These are phyloP conservation scores for Microbotryum scabiosae DNA, from an alignment of 1,284 basidiomycete genomes.

Conservation along the genomic window DNA sequence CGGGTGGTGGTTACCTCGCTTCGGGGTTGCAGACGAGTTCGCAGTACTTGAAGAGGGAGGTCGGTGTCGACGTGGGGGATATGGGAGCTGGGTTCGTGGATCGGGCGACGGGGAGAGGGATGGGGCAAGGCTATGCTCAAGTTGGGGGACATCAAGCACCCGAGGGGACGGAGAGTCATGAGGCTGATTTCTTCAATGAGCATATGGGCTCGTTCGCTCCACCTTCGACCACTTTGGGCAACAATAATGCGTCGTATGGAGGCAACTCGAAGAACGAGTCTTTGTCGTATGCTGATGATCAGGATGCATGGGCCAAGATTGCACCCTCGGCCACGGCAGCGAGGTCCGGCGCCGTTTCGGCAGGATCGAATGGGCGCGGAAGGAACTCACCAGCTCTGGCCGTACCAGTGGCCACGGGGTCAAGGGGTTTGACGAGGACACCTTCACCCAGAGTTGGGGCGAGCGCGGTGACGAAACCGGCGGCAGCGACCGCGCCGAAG, in stretches of 20 bases:
- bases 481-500: not conserved
- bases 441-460: not conserved
- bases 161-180: conserved; percentile 4
- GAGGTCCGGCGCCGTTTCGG: not conserved
- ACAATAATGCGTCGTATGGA: too few species aligned
- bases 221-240: too few species aligned
- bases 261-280: too few species aligned
- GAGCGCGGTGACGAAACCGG: not conserved
- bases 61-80: conserved; percentile 70
- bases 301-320: not conserved
- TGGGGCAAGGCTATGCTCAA: conserved; percentile 18
- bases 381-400: not conserved
- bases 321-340: not conserved
- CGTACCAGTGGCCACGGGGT: not conserved
- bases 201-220: conserved; percentile 11
- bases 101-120: conserved; percentile 21
- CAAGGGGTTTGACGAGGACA: too few species aligned
- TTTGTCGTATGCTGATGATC: too few species aligned
- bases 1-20: conserved; percentile 49
- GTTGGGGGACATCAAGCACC: conserved; percentile 15
- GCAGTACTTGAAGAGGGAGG: conserved; percentile 59
- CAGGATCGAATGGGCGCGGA: not conserved
- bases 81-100: conserved; percentile 35
- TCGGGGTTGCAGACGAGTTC: conserved; percentile 23
- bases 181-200: conserved; percentile 31